Evolutionary conservation across 2,329 filamentous ascomycete species (phyloP), one percentile per base, ranked within the genome.

Genomic region (Lasiodiplodia theobromae): DNA sequence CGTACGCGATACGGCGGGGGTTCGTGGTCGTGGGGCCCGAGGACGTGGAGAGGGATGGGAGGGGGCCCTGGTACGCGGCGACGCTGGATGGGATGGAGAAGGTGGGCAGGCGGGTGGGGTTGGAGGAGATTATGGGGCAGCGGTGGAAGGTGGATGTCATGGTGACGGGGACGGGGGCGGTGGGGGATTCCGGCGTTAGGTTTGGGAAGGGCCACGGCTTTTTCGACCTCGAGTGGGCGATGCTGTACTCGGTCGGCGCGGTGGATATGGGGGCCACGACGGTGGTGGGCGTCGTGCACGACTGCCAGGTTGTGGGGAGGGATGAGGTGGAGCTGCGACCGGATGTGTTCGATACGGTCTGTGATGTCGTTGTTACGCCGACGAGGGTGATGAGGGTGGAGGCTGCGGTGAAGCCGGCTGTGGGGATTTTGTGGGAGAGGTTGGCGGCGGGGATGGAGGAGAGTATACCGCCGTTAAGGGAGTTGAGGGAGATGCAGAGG

Each of bases 41-140:
- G 44, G 25, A 14, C 38, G 38, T 51, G 25, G 53, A n/a, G 5
- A 81, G 81, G 40, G 67, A 66, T 0, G 71, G 73, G 25, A 69
- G 65, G 2, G 74, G 75, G 47, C 73, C 75, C 60, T 73, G 75
- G 69, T 71, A 78, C 25, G 80, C 81, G 11, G 77, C 79, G n/a
- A 77, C 76, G 68, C 70, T 83, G 21, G 82, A 84, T 72, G 80
- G 80, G 3, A 83, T 83, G 81, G 82, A 83, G 72, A 80, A 74
- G 67, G 69, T 81, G n/a, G 82, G 80, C 0, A 67, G 72, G 38
- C 66, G 71, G 14, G 69, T 83, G 2, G 75, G 75, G n/a, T 71
- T 83, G 5, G 72, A 73, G 10, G 76, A 83, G 51, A 72, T 83
- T 54, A 71, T 73, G 5, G 73, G 76, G 12, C 69, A 77, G 47